Evolutionary conservation across 1,284 basidiomycete genomes (phyloP), one percentile per base, ranked within the genome.

Genomic region (Ceratobasidium sp.): DNA sequence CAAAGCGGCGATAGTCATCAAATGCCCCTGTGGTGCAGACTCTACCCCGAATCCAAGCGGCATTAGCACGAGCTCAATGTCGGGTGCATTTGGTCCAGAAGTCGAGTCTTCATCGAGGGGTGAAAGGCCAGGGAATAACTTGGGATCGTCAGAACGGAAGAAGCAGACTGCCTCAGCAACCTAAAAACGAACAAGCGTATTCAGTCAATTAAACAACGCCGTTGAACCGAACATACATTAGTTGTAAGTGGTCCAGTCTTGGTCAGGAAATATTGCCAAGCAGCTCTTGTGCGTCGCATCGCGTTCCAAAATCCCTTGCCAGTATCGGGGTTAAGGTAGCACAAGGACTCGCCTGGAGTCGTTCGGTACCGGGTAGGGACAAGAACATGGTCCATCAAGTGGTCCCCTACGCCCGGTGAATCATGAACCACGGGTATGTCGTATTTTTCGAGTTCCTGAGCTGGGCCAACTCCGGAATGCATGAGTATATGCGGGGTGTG

Each of bases 401-500:
- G 81, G 2, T 80, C 76, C 8, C 72, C 72, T 6, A 91, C 88
- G 7, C 83, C 85, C 0, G 86, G 83, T 2, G 85, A 79, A 71
- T 89, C 83, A 43, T 81, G 76, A 0, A 88, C 74, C 13, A 88
- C 76, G 0, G 82, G 79, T 31, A 90, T 86, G 7, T 75, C 73
- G 68, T 84, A 78, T 38, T 79, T 75, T 8, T 78, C 72, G n/a
- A 91, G 81, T 22, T 88, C 81, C 17, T 79, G 77, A 2, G 81
- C 80, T 20, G 87, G 85, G 0, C 89, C 89, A 25, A 91, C 76
- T 3, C 90, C 90, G 17, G 87, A 89, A 35, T 90, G 81, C 81
- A 91, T 83, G 15, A 93, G 82, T 42, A 72, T 71, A 38, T 52
- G 49, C 47, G 70, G 70, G n/a, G 70, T 70, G 25, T 71, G 64